These are phyloP conservation scores for Cordyceps javanica DNA, from an alignment of 2,329 filamentous ascomycete species.

Conservation along the genomic window DNA sequence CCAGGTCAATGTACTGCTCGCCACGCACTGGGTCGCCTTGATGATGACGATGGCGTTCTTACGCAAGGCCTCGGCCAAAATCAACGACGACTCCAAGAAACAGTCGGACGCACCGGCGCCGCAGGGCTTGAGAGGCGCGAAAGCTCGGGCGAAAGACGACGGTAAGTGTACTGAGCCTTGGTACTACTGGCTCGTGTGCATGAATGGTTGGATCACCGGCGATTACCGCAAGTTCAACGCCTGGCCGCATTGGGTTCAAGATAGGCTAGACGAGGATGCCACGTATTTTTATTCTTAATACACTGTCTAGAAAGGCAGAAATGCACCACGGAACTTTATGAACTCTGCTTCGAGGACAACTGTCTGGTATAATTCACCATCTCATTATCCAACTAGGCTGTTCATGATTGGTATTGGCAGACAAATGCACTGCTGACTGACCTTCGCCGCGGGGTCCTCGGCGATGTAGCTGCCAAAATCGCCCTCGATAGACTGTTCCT, in stretches of 20 bases:
- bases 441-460: no score
- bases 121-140: not conserved
- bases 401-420: no score
- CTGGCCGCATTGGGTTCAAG: slow-evolving; percentile 7
- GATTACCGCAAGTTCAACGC: not conserved
- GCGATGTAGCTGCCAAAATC: no score
- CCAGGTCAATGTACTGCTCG: not conserved
- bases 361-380: no score
- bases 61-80: not conserved
- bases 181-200: slow-evolving; percentile 4
- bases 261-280: not conserved
- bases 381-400: no score
- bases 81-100: slow-evolving; percentile 1
- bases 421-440: no score
- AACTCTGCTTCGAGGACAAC: no score
- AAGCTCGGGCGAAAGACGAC: not conserved
- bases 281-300: not conserved
- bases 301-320: not conserved
- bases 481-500: no score
- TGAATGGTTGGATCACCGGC: not conserved
- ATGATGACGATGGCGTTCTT: slow-evolving; percentile 6
- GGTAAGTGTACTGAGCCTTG: not conserved
- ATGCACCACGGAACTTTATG: no score
- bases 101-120: no score
- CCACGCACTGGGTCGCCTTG: not conserved